Percentiles rank a stretch among this genome's conserved stretches.
Conservation (phyloP, 768 basidiomycete species). For the Podaxis sp. region DNA sequence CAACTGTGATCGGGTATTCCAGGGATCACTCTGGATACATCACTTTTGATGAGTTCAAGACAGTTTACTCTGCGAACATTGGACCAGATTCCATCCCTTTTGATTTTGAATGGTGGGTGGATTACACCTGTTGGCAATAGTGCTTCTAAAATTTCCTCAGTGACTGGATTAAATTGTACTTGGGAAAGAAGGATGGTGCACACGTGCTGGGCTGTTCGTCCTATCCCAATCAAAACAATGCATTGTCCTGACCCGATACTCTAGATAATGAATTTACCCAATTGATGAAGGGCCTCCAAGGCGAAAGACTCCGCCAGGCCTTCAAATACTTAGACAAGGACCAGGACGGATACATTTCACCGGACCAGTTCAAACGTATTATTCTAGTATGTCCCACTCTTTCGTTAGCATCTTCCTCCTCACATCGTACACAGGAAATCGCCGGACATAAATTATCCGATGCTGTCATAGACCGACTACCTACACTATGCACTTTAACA, state of each 20-base stretch:
- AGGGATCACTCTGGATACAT: conserved; percentile 93
- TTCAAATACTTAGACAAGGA: conserved; percentile 91
- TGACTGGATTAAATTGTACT: conserved; percentile 95
- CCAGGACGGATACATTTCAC: conserved; percentile 90
- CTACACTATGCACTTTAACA: conserved; percentile 86
- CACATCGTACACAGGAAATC: conserved; percentile 63
- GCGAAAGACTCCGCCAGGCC: conserved; percentile 94
- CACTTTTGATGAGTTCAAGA: conserved; percentile 93
- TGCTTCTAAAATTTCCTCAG: conserved; percentile 33
- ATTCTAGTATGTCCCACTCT: conserved; percentile 65
- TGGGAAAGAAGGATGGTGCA: conserved; percentile 88
- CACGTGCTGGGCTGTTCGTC: conserved; percentile 89
- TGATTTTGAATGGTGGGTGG: conserved; percentile 81
- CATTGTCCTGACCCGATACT: conserved; percentile 1
- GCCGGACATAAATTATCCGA: conserved; percentile 97
- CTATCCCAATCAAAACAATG: neutral
- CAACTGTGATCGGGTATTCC: conserved; percentile 17
- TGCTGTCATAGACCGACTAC: conserved; percentile 86
- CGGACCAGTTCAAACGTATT: conserved; percentile 93
- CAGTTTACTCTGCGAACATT: conserved; percentile 80
- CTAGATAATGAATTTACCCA: conserved; percentile 96
- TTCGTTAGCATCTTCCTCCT: neutral
- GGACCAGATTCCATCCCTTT: conserved; percentile 86
- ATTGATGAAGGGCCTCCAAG: conserved; percentile 97
- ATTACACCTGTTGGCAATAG: conserved; percentile 1